Percentiles rank a stretch among this genome's conserved stretches.
phyloP scores from a whole-genome alignment of 495 filamentous ascomycete species.

The Neurospora intermedia region DNA sequence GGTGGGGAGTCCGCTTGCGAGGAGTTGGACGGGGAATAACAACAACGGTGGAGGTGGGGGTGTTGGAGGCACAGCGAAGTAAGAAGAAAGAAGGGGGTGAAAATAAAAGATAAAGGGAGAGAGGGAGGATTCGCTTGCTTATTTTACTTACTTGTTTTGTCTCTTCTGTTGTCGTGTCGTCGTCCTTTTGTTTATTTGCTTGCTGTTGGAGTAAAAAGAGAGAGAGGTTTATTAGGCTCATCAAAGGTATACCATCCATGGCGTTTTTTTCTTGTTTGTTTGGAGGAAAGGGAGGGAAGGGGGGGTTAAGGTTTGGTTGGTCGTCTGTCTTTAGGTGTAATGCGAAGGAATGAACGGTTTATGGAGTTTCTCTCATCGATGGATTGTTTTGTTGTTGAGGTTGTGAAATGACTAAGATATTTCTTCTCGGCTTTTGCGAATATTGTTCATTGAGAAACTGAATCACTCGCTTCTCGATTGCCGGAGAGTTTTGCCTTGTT shows the following conservation, averaged over 20 bases:
- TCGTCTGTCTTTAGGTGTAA: background rate
- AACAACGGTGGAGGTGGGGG: background rate
- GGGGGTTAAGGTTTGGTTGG: background rate
- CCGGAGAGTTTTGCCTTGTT: background rate
- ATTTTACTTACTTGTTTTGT: too few relatives aligned
- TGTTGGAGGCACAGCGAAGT: background rate
- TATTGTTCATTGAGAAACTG: background rate
- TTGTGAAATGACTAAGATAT: background rate
- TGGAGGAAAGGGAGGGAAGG: background rate
- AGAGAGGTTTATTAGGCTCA: background rate
- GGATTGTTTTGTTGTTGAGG: background rate
- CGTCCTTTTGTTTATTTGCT: background rate
- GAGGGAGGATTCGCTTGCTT: background rate
- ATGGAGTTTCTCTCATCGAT: background rate
- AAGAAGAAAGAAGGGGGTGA: background rate
- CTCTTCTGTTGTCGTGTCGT: too few relatives aligned
- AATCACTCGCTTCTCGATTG: background rate
- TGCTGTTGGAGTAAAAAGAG: background rate
- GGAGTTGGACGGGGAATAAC: slow-evolving; percentile 23
- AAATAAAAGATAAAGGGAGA: background rate
- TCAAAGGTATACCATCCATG: background rate
- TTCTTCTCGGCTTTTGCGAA: background rate
- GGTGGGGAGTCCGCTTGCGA: slow-evolving; percentile 63
- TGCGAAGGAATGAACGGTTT: background rate
- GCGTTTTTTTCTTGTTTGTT: background rate